Percentiles rank a stretch among this genome's conserved stretches.
phyloP scores from a whole-genome alignment of 257 asterid species.

The Plectranthus barbatus region DNA sequence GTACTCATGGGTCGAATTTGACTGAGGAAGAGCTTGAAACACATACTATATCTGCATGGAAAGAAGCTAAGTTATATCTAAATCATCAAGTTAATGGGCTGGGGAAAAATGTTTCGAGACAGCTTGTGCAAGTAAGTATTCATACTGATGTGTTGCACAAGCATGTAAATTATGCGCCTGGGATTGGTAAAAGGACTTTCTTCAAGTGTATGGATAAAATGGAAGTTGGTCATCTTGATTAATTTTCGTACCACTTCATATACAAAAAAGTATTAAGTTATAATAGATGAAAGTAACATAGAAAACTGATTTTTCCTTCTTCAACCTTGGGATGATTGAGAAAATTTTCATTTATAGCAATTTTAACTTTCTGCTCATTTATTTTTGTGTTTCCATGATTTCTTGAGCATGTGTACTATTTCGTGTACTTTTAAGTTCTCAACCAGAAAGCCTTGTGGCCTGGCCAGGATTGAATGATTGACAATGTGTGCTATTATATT shows the following conservation, averaged over 20 bases:
- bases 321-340: slow-evolving; percentile 1
- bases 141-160: background rate
- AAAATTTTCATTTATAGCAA: background rate
- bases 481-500: background rate
- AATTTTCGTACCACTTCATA: background rate
- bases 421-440: background rate
- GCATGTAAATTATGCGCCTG: slow-evolving; percentile 1
- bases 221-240: background rate
- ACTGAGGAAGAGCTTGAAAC: slow-evolving; percentile 89
- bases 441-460: background rate
- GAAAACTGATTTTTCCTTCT: background rate
- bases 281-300: background rate
- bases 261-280: background rate
- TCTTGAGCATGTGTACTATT: background rate
- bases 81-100: slow-evolving; percentile 47
- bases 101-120: slow-evolving; percentile 37
- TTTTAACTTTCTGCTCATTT: background rate
- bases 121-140: slow-evolving; percentile 69
- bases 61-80: slow-evolving; percentile 53
- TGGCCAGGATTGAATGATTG: background rate
- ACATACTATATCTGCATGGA: slow-evolving; percentile 87
- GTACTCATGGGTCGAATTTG: slow-evolving; percentile 68
- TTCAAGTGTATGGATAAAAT: background rate
- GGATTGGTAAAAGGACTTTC: background rate
- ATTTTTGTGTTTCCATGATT: background rate